Evolutionary conservation across 176 grass and related monocot genomes (phyloP).

Genomic region (Microstegium vimineum): DNA sequence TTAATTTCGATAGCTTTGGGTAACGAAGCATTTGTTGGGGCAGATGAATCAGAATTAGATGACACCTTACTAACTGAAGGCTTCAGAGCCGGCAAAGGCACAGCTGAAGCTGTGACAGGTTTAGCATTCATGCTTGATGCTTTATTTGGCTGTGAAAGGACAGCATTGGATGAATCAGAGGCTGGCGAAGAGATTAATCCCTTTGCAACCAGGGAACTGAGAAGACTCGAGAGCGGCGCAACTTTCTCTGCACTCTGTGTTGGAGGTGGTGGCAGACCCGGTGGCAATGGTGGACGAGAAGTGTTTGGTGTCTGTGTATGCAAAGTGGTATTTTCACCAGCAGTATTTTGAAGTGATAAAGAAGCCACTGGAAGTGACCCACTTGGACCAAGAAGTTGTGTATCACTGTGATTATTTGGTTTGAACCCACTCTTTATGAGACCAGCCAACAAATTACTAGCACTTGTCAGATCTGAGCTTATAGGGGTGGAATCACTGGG

Average conservation of each 20-base stretch:
- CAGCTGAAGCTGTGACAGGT: slow-evolving; percentile 24
- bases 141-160: slow-evolving; percentile 22
- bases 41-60: slow-evolving; percentile 19
- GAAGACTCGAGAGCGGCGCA: slow-evolving; percentile 77
- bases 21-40: slow-evolving; percentile 1
- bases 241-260: slow-evolving; percentile 25
- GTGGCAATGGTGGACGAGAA: slow-evolving; percentile 64
- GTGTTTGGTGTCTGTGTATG: slow-evolving; percentile 20
- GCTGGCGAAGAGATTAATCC: slow-evolving; percentile 77
- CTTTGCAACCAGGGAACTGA: slow-evolving; percentile 90
- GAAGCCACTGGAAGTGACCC: slow-evolving; percentile 27
- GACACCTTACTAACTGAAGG: slow-evolving; percentile 32
- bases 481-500: slow-evolving; percentile 28
- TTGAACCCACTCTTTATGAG: slow-evolving; percentile 62
- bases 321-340: slow-evolving; percentile 25
- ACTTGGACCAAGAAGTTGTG: slow-evolving; percentile 43
- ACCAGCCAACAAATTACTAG: slow-evolving; percentile 66
- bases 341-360: slow-evolving; percentile 30
- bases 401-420: slow-evolving; percentile 28
- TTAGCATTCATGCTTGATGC: slow-evolving; percentile 9
- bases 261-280: slow-evolving; percentile 49
- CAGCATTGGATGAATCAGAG: slow-evolving; percentile 39
- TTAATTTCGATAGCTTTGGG: slow-evolving; percentile 18
- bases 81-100: neutral
- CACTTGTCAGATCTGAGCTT: slow-evolving; percentile 22